These are phyloP conservation scores for Tillandsia leiboldiana DNA, from an alignment of 176 grass and related monocot species.

Conservation along the genomic window DNA sequence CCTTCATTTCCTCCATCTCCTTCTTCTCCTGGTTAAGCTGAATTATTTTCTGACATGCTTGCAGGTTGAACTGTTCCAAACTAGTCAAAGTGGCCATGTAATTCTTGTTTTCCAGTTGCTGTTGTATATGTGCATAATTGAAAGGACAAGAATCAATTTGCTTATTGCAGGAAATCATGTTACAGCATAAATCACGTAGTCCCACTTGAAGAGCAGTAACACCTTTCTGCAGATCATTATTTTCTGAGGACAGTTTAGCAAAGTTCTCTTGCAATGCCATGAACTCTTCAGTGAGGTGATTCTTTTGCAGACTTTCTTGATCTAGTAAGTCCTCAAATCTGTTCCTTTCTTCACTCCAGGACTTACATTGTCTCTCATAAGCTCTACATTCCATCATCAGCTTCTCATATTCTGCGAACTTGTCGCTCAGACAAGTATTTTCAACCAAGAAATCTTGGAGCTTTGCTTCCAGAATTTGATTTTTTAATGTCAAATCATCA, in stretches of 20 bases:
- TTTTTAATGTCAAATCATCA: constrained; percentile 61
- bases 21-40: constrained; percentile 51
- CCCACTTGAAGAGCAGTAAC: constrained; percentile 38
- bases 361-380: constrained; percentile 49
- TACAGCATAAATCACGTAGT: constrained; percentile 24
- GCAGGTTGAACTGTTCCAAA: constrained; percentile 52
- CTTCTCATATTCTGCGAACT: constrained; percentile 34
- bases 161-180: constrained; percentile 39
- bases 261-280: constrained; percentile 54
- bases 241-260: constrained; percentile 38
- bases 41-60: constrained; percentile 44
- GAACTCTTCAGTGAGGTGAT: constrained; percentile 40
- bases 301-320: constrained; percentile 49
- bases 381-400: constrained; percentile 31
- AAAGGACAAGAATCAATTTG: constrained; percentile 30
- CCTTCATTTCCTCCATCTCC: constrained; percentile 35
- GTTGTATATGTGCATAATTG: constrained; percentile 31
- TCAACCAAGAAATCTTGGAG: constrained; percentile 56
- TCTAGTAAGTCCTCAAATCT: constrained; percentile 51
- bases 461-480: constrained; percentile 77
- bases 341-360: constrained; percentile 54
- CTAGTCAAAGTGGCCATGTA: constrained; percentile 30
- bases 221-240: constrained; percentile 35
- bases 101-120: constrained; percentile 41
- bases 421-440: constrained; percentile 41